Conservation (phyloP, 2,329 filamentous ascomycete species). For the Periconia macrospinosa region DNA sequence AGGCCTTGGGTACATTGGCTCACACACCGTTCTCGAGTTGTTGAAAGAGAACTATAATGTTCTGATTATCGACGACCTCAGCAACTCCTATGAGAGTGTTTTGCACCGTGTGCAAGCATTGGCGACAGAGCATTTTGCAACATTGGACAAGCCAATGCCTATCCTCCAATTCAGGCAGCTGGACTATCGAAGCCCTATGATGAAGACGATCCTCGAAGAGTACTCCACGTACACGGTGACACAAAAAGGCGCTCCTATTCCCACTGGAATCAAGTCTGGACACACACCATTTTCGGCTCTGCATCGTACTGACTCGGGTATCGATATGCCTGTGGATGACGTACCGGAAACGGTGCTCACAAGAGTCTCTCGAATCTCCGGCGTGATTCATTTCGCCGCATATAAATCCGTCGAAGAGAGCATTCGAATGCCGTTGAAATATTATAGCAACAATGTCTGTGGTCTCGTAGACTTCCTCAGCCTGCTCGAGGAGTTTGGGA, state of each 20-base stretch:
- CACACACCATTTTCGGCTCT: slow-evolving; percentile 33
- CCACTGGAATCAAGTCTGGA: slow-evolving; percentile 19
- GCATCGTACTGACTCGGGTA: slow-evolving; percentile 36
- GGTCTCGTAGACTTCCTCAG: slow-evolving; percentile 63
- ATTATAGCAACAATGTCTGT: slow-evolving; percentile 70
- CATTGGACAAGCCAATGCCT: slow-evolving; percentile 46
- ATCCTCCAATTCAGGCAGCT: slow-evolving; percentile 51
- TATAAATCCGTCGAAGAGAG: slow-evolving; percentile 69
- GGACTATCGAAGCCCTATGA: slow-evolving; percentile 50
- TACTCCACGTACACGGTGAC: slow-evolving; percentile 38
- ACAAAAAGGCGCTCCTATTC: slow-evolving; percentile 14
- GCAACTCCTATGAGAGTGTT: slow-evolving; percentile 49
- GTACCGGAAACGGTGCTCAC: slow-evolving; percentile 17
- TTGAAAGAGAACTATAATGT: slow-evolving; percentile 59
- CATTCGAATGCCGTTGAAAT: slow-evolving; percentile 61
- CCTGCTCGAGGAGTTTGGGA: slow-evolving; percentile 60
- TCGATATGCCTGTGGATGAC: slow-evolving; percentile 30
- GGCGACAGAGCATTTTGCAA: slow-evolving; percentile 42
- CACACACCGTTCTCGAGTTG: slow-evolving; percentile 58
- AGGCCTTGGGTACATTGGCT: slow-evolving; percentile 60
- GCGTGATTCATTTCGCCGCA: slow-evolving; percentile 71
- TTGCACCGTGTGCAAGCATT: slow-evolving; percentile 41
- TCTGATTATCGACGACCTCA: slow-evolving; percentile 49
- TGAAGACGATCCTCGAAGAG: slow-evolving; percentile 48
- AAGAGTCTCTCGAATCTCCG: slow-evolving; percentile 56